Conservation (phyloP, 2,329 filamentous ascomycete species). For the Neonectria ditissima region DNA sequence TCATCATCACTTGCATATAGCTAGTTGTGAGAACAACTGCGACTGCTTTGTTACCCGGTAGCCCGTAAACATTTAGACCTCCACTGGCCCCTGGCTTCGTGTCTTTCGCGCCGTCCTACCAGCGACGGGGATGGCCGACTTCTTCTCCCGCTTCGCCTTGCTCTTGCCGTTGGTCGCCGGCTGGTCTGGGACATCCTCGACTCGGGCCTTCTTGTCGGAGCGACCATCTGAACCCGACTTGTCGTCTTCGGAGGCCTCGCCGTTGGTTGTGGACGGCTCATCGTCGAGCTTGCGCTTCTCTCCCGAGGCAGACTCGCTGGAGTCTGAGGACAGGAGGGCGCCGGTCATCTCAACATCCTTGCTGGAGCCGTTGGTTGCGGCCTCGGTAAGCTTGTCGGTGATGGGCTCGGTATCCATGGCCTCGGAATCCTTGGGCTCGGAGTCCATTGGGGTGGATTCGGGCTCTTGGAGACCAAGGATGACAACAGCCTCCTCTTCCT, state of each 20-base stretch:
- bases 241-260: slow-evolving; percentile 33
- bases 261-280: slow-evolving; percentile 37
- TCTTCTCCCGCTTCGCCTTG: slow-evolving; percentile 49
- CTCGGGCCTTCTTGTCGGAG: slow-evolving; percentile 56
- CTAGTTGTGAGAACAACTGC: not conserved
- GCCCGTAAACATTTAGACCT: slow-evolving; percentile 28
- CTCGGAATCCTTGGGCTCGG: slow-evolving; percentile 36
- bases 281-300: slow-evolving; percentile 58
- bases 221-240: slow-evolving; percentile 46
- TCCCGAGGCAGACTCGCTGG: slow-evolving; percentile 38
- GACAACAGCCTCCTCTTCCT: slow-evolving; percentile 42
- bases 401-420: slow-evolving; percentile 26
- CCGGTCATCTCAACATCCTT: slow-evolving; percentile 36
- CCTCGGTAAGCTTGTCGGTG: slow-evolving; percentile 26
- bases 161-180: slow-evolving; percentile 44
- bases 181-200: slow-evolving; percentile 47
- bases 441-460: slow-evolving; percentile 35
- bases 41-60: not conserved
- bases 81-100: slow-evolving; percentile 56
- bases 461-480: slow-evolving; percentile 43
- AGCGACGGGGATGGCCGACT: slow-evolving; percentile 33
- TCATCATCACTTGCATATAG: slow-evolving; percentile 10
- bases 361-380: slow-evolving; percentile 35
- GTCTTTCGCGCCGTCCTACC: slow-evolving; percentile 57
- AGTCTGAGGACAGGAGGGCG: slow-evolving; percentile 28